Conservation (phyloP, 768 basidiomycete genomes). For the Lactarius vividus region DNA sequence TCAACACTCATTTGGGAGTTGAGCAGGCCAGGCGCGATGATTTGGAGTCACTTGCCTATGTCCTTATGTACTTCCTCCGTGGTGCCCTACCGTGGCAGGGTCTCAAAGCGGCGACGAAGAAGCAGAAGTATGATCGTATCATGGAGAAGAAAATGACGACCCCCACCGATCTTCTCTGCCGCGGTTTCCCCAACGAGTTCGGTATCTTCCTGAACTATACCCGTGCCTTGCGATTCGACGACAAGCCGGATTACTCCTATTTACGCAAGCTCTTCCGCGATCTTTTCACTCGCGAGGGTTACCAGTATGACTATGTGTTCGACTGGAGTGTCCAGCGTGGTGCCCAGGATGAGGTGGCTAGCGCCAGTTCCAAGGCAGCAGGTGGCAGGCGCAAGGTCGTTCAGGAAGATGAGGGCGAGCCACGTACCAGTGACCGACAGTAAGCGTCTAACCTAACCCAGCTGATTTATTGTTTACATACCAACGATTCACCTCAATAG, state of each 20-base stretch:
- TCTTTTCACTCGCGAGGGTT: slow-evolving; percentile 94
- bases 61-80: slow-evolving; percentile 99
- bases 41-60: slow-evolving; percentile 96
- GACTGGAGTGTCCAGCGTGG: slow-evolving; percentile 94
- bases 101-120: slow-evolving; percentile 99
- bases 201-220: slow-evolving; percentile 99
- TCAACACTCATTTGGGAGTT: slow-evolving; percentile 98
- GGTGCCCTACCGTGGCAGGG: slow-evolving; percentile 99
- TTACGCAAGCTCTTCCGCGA: slow-evolving; percentile 99
- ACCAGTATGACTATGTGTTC: slow-evolving; percentile 99
- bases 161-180: slow-evolving; percentile 93
- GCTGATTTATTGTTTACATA: slow-evolving; percentile 24
- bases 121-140: slow-evolving; percentile 99
- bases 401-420: slow-evolving; percentile 77
- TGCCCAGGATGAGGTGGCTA: slow-evolving; percentile 61
- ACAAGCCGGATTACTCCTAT: slow-evolving; percentile 99
- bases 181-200: slow-evolving; percentile 99
- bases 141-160: slow-evolving; percentile 99
- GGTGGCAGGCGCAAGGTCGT: slow-evolving; percentile 74
- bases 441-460: slow-evolving; percentile 43
- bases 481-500: slow-evolving; percentile 38
- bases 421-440: slow-evolving; percentile 79
- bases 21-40: slow-evolving; percentile 98
- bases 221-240: slow-evolving; percentile 97
- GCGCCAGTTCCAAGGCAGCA: slow-evolving; percentile 59